These are phyloP conservation scores for Yarrowia alimentaria DNA, from an alignment of 805 yeast genomes.

Conservation along the genomic window DNA sequence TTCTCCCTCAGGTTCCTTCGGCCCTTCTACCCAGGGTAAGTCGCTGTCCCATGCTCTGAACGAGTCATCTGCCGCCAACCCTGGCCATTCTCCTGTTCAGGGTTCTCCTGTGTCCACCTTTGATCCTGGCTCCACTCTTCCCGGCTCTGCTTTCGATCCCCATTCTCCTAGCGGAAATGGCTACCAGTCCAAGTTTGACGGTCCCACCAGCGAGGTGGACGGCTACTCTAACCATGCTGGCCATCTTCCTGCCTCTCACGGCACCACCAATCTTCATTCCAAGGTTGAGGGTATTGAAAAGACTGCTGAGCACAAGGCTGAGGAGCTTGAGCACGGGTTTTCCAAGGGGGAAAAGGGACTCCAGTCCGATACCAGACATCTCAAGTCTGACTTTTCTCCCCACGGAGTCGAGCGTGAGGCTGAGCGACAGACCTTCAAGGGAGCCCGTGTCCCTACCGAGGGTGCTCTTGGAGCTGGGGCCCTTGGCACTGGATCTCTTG, in stretches of 20 bases:
- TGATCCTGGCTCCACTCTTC: constrained; percentile 8
- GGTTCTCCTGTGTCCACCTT: constrained; percentile 1
- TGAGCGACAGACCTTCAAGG: background rate
- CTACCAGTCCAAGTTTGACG: no score
- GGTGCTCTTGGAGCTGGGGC: constrained; percentile 11
- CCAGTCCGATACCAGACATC: background rate
- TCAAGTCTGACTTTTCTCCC: background rate
- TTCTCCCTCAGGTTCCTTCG: constrained; percentile 6
- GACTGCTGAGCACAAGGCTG: constrained; percentile 3
- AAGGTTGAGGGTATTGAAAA: constrained; percentile 20
- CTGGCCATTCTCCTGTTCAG: no score
- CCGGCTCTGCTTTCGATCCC: constrained; percentile 7
- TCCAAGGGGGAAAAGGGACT: background rate
- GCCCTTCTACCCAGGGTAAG: no score
- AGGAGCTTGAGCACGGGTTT: constrained; percentile 3
- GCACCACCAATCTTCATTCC: constrained; percentile 13
- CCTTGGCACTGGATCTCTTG: background rate
- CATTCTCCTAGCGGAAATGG: background rate
- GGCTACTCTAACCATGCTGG: no score
- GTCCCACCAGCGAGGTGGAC: no score
- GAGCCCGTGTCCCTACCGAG: no score
- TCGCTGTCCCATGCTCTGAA: no score
- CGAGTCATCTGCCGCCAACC: no score
- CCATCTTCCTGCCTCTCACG: background rate
- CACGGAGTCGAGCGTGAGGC: background rate